Conservation (phyloP, 345 rosid species). For the Microthlaspi erraticum region DNA sequence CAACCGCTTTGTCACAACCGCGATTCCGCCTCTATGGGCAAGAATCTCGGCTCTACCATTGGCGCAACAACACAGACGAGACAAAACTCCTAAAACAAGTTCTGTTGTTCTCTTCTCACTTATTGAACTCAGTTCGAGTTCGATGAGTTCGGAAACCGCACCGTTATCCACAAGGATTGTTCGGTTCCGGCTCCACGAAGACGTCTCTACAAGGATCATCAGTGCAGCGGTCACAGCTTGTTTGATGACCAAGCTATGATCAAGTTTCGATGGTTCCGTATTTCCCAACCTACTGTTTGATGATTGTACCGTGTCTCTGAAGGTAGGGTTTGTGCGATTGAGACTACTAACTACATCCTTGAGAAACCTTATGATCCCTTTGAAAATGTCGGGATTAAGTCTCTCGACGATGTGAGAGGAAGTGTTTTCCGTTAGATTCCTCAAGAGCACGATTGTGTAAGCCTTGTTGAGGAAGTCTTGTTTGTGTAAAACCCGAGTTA, state of each 20-base stretch:
- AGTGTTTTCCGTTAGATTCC: slow-evolving; percentile 46
- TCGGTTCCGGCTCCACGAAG: slow-evolving; percentile 64
- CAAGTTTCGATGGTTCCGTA: slow-evolving; percentile 24
- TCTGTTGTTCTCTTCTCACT: slow-evolving; percentile 60
- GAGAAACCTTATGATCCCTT: slow-evolving; percentile 50
- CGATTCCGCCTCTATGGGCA: slow-evolving; percentile 59
- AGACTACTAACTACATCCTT: slow-evolving; percentile 28
- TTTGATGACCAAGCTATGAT: slow-evolving; percentile 40
- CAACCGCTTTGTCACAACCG: slow-evolving; percentile 62
- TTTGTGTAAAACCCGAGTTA: slow-evolving; percentile 59
- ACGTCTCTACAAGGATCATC: slow-evolving; percentile 52
- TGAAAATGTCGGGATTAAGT: slow-evolving; percentile 53
- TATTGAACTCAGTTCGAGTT: slow-evolving; percentile 56
- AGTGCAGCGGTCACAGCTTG: slow-evolving; percentile 60
- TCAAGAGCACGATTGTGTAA: slow-evolving; percentile 50
- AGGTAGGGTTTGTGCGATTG: slow-evolving; percentile 26
- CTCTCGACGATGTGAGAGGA: slow-evolving; percentile 52
- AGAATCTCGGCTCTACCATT: slow-evolving; percentile 70
- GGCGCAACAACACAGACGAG: slow-evolving; percentile 67
- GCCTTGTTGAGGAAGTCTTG: slow-evolving; percentile 48
- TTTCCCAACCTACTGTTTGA: slow-evolving; percentile 24
- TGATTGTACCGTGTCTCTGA: slow-evolving; percentile 14
- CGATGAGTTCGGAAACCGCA: slow-evolving; percentile 65
- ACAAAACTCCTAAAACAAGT: slow-evolving; percentile 56
- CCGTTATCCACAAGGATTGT: slow-evolving; percentile 57